Evolutionary conservation across 331 rosid species (phyloP).

Genomic region (Telfairia occidentalis): DNA sequence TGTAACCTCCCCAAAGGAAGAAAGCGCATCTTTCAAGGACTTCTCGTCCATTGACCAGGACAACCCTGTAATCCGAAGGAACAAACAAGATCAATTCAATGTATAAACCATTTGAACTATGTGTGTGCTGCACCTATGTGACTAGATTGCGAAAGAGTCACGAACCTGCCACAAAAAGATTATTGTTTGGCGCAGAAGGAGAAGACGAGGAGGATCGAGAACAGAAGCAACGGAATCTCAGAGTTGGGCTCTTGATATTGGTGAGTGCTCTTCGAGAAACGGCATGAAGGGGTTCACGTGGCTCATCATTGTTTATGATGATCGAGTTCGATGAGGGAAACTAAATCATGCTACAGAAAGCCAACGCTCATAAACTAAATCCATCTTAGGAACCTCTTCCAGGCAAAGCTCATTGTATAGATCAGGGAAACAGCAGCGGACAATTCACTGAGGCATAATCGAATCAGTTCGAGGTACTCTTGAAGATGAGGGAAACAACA

Average conservation of each 20-base stretch:
- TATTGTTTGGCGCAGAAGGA: conserved; percentile 26
- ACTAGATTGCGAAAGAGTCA: neutral
- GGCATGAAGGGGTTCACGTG: conserved; percentile 10
- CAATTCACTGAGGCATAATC: no score
- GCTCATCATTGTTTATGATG: conserved; percentile 6
- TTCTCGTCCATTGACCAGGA: conserved; percentile 87
- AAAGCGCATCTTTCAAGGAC: conserved; percentile 66
- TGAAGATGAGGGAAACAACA: no score
- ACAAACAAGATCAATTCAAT: neutral
- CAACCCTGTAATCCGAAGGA: conserved; percentile 39
- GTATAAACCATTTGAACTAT: neutral
- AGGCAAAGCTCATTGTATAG: conserved; percentile 57
- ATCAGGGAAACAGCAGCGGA: no score
- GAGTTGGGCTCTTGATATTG: conserved; percentile 16
- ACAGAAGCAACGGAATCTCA: conserved; percentile 26
- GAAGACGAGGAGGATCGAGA: conserved; percentile 20
- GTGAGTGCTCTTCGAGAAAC: conserved; percentile 11
- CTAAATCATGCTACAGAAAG: neutral
- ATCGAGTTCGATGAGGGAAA: neutral
- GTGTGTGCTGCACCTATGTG: neutral
- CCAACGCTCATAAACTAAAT: no score
- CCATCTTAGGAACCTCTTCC: conserved; percentile 79
- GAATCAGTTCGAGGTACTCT: no score
- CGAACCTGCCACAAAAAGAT: conserved; percentile 70
- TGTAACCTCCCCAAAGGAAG: conserved; percentile 69